These are phyloP conservation scores for Fusarium siculi DNA, from an alignment of 2,329 filamentous ascomycete genomes.

Conservation along the genomic window DNA sequence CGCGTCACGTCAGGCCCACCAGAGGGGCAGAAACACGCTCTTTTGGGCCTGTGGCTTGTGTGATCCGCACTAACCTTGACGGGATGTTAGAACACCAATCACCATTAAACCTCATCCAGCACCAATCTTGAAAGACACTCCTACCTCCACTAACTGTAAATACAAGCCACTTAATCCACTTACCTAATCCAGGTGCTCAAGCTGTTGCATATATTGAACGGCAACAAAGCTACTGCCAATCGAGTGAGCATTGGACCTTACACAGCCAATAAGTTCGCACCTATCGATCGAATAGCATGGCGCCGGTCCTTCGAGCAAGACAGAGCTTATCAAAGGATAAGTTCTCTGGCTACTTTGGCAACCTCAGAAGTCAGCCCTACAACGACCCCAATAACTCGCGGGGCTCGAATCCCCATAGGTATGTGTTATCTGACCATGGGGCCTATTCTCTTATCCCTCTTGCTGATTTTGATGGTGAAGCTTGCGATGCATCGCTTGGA, in stretches of 20 bases:
- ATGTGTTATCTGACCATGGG: conserved; percentile 42
- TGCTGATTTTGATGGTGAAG: conserved; percentile 53
- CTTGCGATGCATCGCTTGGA: conserved; percentile 87
- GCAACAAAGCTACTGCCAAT: neutral
- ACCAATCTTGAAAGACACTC: conserved; percentile 2
- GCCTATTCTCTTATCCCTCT: neutral
- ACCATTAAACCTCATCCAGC: conserved; percentile 14
- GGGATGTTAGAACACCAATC: conserved; percentile 15
- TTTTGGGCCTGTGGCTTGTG: conserved; percentile 22
- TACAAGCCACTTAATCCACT: neutral
- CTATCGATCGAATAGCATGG: conserved; percentile 47
- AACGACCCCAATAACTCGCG: conserved; percentile 67
- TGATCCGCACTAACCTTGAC: conserved; percentile 15
- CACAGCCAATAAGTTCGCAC: neutral
- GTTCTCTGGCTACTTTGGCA: conserved; percentile 74
- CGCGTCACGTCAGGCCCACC: conserved; percentile 18
- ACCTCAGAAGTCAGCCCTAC: conserved; percentile 77
- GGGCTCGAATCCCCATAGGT: conserved; percentile 67
- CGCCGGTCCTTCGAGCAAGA: conserved; percentile 56
- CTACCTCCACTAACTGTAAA: neutral
- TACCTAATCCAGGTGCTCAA: neutral
- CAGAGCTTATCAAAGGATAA: conserved; percentile 74
- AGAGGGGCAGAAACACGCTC: neutral
- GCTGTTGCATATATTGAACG: neutral
- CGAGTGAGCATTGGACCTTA: neutral